These are phyloP conservation scores for Ceratocystiopsis brevicomis DNA, from an alignment of 2,329 filamentous ascomycete species.

Conservation along the genomic window DNA sequence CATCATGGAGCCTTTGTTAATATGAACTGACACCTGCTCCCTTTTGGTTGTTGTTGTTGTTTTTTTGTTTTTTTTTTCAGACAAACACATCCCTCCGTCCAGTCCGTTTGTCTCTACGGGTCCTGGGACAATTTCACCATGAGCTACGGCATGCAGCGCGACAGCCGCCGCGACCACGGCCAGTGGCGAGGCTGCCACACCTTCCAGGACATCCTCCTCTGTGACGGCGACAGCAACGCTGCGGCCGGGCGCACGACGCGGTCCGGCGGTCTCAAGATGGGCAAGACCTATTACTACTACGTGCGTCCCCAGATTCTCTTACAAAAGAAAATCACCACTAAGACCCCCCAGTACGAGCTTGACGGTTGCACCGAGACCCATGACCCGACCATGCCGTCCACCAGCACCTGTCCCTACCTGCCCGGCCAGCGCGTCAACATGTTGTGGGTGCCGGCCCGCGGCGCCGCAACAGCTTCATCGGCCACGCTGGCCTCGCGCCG, in stretches of 20 bases:
- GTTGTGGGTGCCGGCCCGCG: slow-evolving; percentile 49
- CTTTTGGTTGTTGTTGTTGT: not conserved
- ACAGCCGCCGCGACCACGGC: slow-evolving; percentile 51
- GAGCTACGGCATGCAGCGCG: slow-evolving; percentile 63
- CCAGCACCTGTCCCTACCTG: slow-evolving; percentile 64
- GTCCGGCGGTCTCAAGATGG: slow-evolving; percentile 74
- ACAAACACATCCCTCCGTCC: slow-evolving; percentile 39
- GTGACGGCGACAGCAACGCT: slow-evolving; percentile 47
- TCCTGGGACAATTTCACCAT: slow-evolving; percentile 90
- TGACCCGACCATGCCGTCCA: slow-evolving; percentile 53
- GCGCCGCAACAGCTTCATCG: too few relatives aligned
- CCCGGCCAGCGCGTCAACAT: slow-evolving; percentile 80
- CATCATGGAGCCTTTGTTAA: not conserved
- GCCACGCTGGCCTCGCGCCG: slow-evolving; percentile 35
- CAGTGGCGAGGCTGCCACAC: slow-evolving; percentile 79
- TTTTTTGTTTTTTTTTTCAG: slow-evolving; percentile 18
- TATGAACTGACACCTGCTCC: slow-evolving; percentile 1
- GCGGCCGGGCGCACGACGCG: slow-evolving; percentile 30
- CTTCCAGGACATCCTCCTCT: slow-evolving; percentile 71
- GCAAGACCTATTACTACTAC: slow-evolving; percentile 88
- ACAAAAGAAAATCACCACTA: too few relatives aligned
- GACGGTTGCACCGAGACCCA: slow-evolving; percentile 61
- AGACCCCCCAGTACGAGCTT: slow-evolving; percentile 49
- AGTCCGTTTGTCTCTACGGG: slow-evolving; percentile 63
- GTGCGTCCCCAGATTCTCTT: slow-evolving; percentile 30